Evolutionary conservation across 2,329 filamentous ascomycete genomes (phyloP).

Genomic region (Akanthomyces uredinophilus): DNA sequence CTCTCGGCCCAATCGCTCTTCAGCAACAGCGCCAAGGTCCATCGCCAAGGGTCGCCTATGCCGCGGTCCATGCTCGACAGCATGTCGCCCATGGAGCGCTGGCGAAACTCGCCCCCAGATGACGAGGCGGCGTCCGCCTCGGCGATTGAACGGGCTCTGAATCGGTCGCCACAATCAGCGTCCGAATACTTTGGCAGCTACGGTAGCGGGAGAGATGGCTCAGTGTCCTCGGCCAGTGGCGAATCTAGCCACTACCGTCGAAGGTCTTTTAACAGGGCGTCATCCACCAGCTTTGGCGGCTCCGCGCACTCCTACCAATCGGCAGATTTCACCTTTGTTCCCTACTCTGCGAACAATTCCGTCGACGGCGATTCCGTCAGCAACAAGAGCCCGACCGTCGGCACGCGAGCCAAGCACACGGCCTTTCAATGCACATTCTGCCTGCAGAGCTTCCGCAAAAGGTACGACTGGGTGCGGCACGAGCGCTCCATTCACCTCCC

Average conservation of each 20-base stretch:
- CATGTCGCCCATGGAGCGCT: constrained; percentile 43
- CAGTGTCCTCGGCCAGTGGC: constrained; percentile 27
- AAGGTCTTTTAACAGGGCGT: constrained; percentile 17
- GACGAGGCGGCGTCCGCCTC: constrained; percentile 37
- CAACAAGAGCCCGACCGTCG: not conserved
- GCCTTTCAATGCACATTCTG: constrained; percentile 36
- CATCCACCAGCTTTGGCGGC: constrained; percentile 18
- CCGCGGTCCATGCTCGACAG: constrained; percentile 28
- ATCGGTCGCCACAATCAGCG: not conserved
- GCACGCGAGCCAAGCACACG: constrained; percentile 15
- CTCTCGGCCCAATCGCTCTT: constrained; percentile 26
- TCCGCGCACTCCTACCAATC: constrained; percentile 16
- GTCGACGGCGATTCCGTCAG: constrained; percentile 7
- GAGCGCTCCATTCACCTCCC: constrained; percentile 46
- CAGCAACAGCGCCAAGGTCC: constrained; percentile 21
- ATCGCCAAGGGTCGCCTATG: constrained; percentile 39
- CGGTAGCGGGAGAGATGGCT: constrained; percentile 22
- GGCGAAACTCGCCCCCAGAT: constrained; percentile 38
- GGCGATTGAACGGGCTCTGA: constrained; percentile 33
- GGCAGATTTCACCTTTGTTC: not conserved
- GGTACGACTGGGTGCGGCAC: constrained; percentile 41
- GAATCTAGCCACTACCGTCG: constrained; percentile 24
- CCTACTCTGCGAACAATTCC: constrained; percentile 14
- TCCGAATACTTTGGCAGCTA: constrained; percentile 19
- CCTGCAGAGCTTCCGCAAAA: constrained; percentile 33